Base-by-base conservation (phyloP, 2,329 filamentous ascomycete species). In the Monilinia laxa region DNA sequence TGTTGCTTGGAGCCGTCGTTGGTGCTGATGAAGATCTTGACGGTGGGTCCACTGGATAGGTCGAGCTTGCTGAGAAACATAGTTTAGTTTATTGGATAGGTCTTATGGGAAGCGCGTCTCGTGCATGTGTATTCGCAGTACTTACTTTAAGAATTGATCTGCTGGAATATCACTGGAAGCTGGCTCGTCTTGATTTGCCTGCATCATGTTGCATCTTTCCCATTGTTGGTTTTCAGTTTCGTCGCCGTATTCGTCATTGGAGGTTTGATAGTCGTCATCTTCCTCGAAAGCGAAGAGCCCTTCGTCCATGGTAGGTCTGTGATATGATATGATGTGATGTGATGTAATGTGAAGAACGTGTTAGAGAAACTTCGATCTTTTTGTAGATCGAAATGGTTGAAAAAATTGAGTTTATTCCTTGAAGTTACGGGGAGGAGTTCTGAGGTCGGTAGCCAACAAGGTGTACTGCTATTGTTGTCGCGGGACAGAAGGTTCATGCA, bases 11-110 rank as follows among this genome's bases (percentile, higher is more conserved):
- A 45, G 31, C 20, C n/a, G 23, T 18, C 31, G 1, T 18, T 9
- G 12, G 45, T 18, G 20, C 52, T 42, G 6, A 71, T 54, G n/a
- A 56, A n/a, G 28, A 71, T 65, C 16, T 45, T 65, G 5, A 71
- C 62, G 1, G 51, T 63, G 14, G 66, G 62, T 2, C 64, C 55
- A 0, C 38, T 40, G 6, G 12, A 69, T 16, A 70, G 54, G 28
- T 47, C 49, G 57, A 54, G 23, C 18, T 54, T 66, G 7, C 57
- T 66, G 12, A 9, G 20, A 16, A 10, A 7, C 1, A 51, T 10
- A 9, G 18, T 20, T 65, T 45, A 54, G 55, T 10, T 20, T 7
- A 3, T 2, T 14, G 18, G 3, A 0, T 1, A 2, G 6, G 14
- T 0, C 3, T 2, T 14, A 40, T 23, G 6, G 11, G 4, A 4